Base-by-base conservation (phyloP, 768 basidiomycete species). In the Naematelia encephala region DNA sequence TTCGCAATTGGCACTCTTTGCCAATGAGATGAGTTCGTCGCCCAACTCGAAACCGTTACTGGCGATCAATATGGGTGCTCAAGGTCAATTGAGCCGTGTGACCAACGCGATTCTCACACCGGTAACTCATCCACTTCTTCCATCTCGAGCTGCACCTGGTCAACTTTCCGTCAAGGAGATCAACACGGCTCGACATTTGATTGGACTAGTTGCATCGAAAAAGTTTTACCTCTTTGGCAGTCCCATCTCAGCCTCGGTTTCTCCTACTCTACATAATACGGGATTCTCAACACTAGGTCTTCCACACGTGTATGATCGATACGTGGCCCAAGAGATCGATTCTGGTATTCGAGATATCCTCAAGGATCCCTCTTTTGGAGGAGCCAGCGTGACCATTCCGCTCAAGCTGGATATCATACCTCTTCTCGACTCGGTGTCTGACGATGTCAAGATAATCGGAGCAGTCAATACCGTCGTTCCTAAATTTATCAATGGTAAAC, bases 331-430 rank as follows among this genome's bases (percentile, higher is more conserved):
- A 4, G 75, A 80, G 4, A 83, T 93, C 4, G 83, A 84, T 42
- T 83, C 86, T 13, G 82, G 84, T 63, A 81, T 94, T 68, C 83
- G 83, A 72, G 77, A 81, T 2, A 81, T 85, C 2, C 81, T 97
- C 19, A 76, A 80, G 1, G 79, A 83, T 2, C 82, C 84, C 1
- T 84, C 86, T 47, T 98, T 98, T 73, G 94, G 96, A 5, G 96
- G 96, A 0, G 96, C 92, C 14, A 91, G 89, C 3, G 91, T 98
- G 25, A 99, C 96, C 19, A 97, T 98, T 63, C 96, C 96, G 1
- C 86, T 87, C 81, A 99, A 99, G 78, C 80, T 94, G 39, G 88
- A 90, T 60, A 82, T 98, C 63, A 90, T 98, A 49, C 84, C 88
- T 1, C 80, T 88, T 4, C 83, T 99, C 51, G 88, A 93, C 70